A percentile compares a stretch with the other conserved stretches of the same genome.
Conservation (phyloP, 1,284 basidiomycete genomes). For the Thelephora terrestris region DNA sequence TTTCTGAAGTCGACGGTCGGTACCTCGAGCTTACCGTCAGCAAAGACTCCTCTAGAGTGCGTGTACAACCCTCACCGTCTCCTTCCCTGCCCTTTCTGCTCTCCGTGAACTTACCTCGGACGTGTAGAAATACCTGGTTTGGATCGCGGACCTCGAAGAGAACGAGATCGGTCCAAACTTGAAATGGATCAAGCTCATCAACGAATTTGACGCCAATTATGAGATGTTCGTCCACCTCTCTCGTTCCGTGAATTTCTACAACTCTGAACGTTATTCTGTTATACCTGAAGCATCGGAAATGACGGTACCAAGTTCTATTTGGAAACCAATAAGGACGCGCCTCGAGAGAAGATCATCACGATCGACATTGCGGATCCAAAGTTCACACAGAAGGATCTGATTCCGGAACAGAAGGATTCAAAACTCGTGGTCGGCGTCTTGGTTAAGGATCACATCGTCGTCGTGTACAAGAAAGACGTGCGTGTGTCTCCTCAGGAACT, state of each 20-base stretch:
- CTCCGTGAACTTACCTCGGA: not conserved
- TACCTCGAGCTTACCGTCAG: conserved; percentile 49
- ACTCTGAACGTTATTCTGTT: not conserved
- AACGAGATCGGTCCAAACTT: conserved; percentile 52
- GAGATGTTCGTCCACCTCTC: conserved; percentile 35
- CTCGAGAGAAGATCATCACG: conserved; percentile 57
- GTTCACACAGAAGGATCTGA: conserved; percentile 45
- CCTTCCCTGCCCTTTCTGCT: conserved; percentile 1
- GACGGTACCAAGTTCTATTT: conserved; percentile 60
- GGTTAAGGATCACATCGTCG: conserved; percentile 46
- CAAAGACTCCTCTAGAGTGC: conserved; percentile 58
- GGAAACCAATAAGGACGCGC: conserved; percentile 56
- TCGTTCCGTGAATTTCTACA: not conserved
- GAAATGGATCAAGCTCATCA: conserved; percentile 59
- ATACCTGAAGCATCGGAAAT: conserved; percentile 44
- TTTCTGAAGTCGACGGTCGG: conserved; percentile 52
- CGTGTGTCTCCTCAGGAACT: conserved; percentile 7
- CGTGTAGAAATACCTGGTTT: conserved; percentile 61
- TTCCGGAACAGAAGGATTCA: conserved; percentile 64
- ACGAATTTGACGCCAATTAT: conserved; percentile 57
- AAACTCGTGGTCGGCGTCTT: conserved; percentile 42
- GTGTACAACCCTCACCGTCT: too few relatives aligned
- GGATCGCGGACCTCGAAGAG: conserved; percentile 57
- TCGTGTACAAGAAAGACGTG: conserved; percentile 72
- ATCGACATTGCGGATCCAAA: conserved; percentile 49